Evolutionary conservation across 495 filamentous ascomycete species (phyloP).

Genomic region (Filosporella fistucella): DNA sequence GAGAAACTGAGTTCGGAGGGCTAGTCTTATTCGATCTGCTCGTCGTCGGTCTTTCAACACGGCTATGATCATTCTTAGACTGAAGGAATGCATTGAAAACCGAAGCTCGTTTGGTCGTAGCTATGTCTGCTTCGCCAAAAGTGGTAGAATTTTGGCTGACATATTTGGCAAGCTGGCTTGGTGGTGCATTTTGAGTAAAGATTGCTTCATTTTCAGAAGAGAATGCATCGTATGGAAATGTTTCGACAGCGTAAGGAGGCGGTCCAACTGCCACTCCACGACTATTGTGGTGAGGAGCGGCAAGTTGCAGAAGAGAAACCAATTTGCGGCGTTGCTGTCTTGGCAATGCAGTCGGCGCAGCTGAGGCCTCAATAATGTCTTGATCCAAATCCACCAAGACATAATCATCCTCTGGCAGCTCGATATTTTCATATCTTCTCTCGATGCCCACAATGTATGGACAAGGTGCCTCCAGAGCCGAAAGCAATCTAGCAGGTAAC

Average conservation of each 20-base stretch:
- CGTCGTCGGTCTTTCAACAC: conserved; percentile 73
- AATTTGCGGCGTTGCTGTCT: conserved; percentile 89
- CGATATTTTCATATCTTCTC: conserved; percentile 84
- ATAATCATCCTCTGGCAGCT: conserved; percentile 94
- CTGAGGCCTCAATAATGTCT: conserved; percentile 79
- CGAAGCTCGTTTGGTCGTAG: conserved; percentile 37
- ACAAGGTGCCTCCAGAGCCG: conserved; percentile 89
- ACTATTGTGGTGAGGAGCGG: conserved; percentile 83
- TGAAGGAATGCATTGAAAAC: conserved; percentile 92
- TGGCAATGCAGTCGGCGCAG: conserved; percentile 68
- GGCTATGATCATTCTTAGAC: conserved; percentile 59
- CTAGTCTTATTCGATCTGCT: conserved; percentile 71
- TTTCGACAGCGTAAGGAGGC: conserved; percentile 89
- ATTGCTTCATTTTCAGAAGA: conserved; percentile 79
- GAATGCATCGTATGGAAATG: conserved; percentile 85
- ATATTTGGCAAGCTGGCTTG: conserved; percentile 74
- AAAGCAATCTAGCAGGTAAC: conserved; percentile 79
- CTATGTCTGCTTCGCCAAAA: conserved; percentile 65
- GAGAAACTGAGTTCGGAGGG: conserved; percentile 83
- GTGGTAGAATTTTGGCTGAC: conserved; percentile 82
- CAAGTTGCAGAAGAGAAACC: conserved; percentile 78
- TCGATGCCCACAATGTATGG: conserved; percentile 97
- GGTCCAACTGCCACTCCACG: conserved; percentile 84
- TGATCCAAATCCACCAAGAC: conserved; percentile 91
- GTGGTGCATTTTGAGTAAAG: conserved; percentile 63